phyloP scores from a whole-genome alignment of 2,329 filamentous ascomycete genomes.

The Aureobasidium sp. region DNA sequence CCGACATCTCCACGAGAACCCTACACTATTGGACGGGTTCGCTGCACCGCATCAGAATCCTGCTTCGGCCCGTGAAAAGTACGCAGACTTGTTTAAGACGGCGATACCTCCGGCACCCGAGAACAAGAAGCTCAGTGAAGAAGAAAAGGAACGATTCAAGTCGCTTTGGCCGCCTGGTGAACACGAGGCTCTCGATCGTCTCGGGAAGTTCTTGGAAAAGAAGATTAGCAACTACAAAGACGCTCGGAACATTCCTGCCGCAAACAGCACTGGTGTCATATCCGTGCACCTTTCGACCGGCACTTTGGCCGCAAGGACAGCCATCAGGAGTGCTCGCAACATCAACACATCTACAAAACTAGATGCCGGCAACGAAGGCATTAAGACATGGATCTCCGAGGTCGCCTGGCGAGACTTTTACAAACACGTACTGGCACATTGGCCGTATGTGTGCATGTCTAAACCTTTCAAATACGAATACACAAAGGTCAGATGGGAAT shows the following conservation, averaged over 20 bases:
- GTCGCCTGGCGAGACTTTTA: constrained; percentile 86
- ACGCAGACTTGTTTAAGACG: constrained; percentile 68
- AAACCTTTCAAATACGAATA: constrained; percentile 79
- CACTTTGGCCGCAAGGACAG: constrained; percentile 61
- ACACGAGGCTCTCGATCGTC: constrained; percentile 57
- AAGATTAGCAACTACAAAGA: constrained; percentile 56
- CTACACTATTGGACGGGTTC: constrained; percentile 57
- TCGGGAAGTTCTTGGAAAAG: constrained; percentile 62
- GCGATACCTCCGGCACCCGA: constrained; percentile 63
- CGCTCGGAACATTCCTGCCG: constrained; percentile 58
- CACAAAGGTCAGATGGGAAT: constrained; percentile 76
- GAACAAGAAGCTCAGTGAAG: constrained; percentile 53
- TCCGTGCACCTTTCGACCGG: constrained; percentile 67
- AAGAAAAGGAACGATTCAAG: constrained; percentile 52
- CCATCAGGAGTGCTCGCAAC: constrained; percentile 56
- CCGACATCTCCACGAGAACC: constrained; percentile 62
- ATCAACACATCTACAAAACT: constrained; percentile 57
- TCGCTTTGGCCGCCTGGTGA: constrained; percentile 69
- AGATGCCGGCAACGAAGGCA: constrained; percentile 58
- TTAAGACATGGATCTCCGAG: constrained; percentile 70
- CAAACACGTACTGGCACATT: constrained; percentile 74
- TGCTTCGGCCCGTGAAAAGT: constrained; percentile 52
- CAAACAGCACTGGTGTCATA: constrained; percentile 58
- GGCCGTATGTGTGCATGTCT: constrained; percentile 77
- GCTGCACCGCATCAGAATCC: constrained; percentile 56